Evolutionary conservation across 1,284 basidiomycete species (phyloP).

Genomic region (Malassezia furfur): DNA sequence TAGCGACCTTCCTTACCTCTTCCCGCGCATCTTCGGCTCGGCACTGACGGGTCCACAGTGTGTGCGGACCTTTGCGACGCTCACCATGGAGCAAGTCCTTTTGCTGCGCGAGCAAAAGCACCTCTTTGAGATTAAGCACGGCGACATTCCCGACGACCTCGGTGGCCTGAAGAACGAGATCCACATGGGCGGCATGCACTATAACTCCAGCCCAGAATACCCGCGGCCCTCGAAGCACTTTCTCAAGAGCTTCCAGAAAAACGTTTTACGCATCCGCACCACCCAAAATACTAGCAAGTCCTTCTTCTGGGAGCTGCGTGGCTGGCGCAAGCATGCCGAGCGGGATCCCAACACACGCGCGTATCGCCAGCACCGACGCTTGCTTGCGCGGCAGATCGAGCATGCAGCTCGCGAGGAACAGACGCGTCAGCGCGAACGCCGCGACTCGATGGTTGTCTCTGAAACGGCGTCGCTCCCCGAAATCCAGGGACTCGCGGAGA

Average conservation of each 20-base stretch:
- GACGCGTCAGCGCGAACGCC: background rate
- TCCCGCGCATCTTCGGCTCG: constrained; percentile 35
- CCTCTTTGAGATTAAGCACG: background rate
- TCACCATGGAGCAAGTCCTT: constrained; percentile 28
- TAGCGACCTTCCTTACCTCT: constrained; percentile 31
- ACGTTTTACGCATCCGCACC: background rate
- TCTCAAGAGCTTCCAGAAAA: background rate
- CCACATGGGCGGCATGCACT: background rate
- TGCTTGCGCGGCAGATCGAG: background rate
- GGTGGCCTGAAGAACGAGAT: background rate
- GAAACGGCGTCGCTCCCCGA: background rate
- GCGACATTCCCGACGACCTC: background rate
- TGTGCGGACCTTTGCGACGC: constrained; percentile 23
- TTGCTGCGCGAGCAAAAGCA: constrained; percentile 19
- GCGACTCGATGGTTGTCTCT: background rate
- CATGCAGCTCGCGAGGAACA: background rate
- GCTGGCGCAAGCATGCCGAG: constrained; percentile 13
- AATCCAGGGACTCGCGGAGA: background rate
- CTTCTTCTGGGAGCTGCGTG: constrained; percentile 15
- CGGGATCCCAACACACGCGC: constrained; percentile 1
- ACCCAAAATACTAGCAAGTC: background rate
- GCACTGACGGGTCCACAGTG: constrained; percentile 25
- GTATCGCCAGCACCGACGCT: background rate
- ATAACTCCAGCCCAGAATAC: background rate
- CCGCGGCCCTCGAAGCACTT: background rate